Conservation (phyloP, 1,284 basidiomycete genomes). For the Irpex sp. region DNA sequence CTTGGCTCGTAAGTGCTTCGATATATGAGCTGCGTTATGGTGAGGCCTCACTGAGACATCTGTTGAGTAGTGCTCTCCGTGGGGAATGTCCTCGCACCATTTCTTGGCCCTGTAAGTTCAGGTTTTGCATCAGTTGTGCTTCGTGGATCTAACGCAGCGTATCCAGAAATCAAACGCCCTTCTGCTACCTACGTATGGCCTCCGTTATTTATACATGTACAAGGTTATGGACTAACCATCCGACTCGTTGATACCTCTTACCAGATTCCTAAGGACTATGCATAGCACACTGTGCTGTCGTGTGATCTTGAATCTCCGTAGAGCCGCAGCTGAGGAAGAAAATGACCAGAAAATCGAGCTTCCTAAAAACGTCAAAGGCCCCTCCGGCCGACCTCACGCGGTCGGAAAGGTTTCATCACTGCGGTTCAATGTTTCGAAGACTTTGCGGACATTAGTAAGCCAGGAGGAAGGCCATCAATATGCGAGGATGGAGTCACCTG, state of each 20-base stretch:
- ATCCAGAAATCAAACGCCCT: background rate
- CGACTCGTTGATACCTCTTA: no score
- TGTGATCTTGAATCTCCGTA: constrained; percentile 16
- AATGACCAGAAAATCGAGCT: no score
- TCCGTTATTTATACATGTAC: background rate
- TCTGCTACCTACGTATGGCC: background rate
- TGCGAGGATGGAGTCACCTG: background rate
- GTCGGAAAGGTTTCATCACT: background rate
- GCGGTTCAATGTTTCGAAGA: background rate
- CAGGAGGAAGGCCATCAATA: background rate
- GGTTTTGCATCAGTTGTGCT: no score
- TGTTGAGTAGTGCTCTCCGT: background rate
- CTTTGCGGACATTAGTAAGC: background rate
- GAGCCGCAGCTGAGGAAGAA: background rate
- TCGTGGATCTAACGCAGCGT: background rate
- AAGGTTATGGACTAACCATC: background rate
- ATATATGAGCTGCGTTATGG: background rate
- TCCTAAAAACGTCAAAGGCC: no score
- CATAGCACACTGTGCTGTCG: constrained; percentile 14
- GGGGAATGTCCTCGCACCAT: background rate
- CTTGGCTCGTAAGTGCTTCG: background rate
- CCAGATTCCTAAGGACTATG: background rate
- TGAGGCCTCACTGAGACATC: background rate
- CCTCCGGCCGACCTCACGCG: no score
- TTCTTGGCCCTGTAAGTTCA: background rate